Evolutionary conservation across 1,284 basidiomycete species (phyloP).

Genomic region (Grifola frondosa): DNA sequence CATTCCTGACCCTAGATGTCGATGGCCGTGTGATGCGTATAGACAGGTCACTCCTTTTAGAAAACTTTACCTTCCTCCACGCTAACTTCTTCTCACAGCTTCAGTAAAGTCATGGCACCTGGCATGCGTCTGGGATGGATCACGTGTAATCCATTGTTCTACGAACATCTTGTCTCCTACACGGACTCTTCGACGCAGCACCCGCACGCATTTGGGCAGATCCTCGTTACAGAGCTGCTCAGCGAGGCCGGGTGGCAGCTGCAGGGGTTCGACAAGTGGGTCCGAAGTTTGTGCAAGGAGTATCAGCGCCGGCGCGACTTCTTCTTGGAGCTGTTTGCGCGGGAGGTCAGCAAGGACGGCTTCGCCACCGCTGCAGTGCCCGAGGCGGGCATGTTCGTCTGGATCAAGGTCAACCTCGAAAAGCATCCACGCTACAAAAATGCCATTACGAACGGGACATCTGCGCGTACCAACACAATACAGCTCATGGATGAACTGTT

Average conservation of each 20-base stretch:
- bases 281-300: conserved; percentile 38
- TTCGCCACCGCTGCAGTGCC: conserved; percentile 33
- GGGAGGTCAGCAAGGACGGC: conserved; percentile 30
- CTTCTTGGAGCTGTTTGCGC: conserved; percentile 34
- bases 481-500: conserved; percentile 42
- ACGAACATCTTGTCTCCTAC: conserved; percentile 31
- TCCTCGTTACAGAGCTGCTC: conserved; percentile 39
- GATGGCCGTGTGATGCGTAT: conserved; percentile 44
- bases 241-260: conserved; percentile 37
- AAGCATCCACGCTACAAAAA: conserved; percentile 33
- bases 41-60: conserved; percentile 23
- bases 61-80: neutral
- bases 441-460: neutral
- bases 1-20: conserved; percentile 42
- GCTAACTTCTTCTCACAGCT: conserved; percentile 19
- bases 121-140: conserved; percentile 46
- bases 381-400: conserved; percentile 45
- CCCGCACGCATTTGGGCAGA: conserved; percentile 43
- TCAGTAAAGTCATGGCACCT: conserved; percentile 42
- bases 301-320: conserved; percentile 43
- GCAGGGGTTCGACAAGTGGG: conserved; percentile 40
- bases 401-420: conserved; percentile 35
- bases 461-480: conserved; percentile 32
- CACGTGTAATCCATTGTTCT: conserved; percentile 36
- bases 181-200: conserved; percentile 42